These are phyloP conservation scores for Thinopyrum elongatum DNA, from an alignment of 176 grass and related monocot genomes.

Conservation along the genomic window DNA sequence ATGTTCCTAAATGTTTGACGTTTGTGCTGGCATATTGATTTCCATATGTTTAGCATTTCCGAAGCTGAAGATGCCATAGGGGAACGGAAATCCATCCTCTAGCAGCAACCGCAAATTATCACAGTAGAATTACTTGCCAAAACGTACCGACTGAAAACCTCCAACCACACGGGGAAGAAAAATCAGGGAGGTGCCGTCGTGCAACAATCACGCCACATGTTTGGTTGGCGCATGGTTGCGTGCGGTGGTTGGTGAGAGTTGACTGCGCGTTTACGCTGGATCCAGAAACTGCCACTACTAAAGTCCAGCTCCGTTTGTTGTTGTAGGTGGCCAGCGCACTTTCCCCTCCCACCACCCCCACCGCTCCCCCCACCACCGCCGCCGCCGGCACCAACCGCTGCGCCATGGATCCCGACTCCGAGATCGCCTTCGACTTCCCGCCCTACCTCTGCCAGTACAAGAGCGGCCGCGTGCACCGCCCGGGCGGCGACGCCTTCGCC, in stretches of 20 bases:
- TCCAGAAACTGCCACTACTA: background rate
- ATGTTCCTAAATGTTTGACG: background rate
- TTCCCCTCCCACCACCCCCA: background rate
- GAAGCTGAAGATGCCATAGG: background rate
- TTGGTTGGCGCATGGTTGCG: background rate
- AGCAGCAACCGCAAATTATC: background rate
- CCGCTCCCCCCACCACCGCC: background rate
- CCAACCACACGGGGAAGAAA: background rate
- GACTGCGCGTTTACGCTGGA: background rate
- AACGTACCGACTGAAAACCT: background rate
- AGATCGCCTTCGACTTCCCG: conserved; percentile 64
- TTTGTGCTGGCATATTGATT: background rate
- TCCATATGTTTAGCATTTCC: too few relatives aligned
- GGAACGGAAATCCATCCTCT: background rate
- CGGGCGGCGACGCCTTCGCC: background rate
- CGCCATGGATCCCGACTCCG: conserved; percentile 71
- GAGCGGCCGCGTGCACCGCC: conserved; percentile 62
- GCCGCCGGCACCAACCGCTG: conserved; percentile 18
- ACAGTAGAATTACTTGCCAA: background rate
- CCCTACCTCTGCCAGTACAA: conserved; percentile 78
- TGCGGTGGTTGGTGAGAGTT: background rate
- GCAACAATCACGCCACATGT: background rate
- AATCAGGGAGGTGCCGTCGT: background rate
- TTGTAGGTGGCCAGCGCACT: conserved; percentile 34
- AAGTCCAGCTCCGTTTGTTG: conserved; percentile 1